A percentile compares a stretch with the other conserved stretches of the same genome.
Evolutionary conservation across 371 early-diverging fungal species (phyloP).

Genomic region (Fennellomyces sp.): DNA sequence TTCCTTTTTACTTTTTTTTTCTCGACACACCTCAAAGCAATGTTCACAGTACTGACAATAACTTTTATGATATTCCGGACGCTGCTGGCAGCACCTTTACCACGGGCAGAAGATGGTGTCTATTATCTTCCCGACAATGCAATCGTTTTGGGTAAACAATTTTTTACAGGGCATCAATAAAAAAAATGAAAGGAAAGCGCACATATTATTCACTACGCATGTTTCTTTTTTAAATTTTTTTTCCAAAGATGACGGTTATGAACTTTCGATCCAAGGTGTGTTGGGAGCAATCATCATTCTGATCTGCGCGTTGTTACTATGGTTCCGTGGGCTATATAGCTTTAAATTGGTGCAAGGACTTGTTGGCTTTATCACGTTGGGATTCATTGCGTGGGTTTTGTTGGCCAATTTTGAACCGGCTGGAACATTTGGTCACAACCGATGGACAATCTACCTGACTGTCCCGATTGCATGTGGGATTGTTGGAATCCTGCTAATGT

Average conservation of each 20-base stretch:
- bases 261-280: slow-evolving; percentile 57
- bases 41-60: neutral
- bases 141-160: slow-evolving; percentile 26
- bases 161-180: neutral
- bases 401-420: slow-evolving; percentile 57
- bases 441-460: slow-evolving; percentile 49
- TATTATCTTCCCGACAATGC: slow-evolving; percentile 36
- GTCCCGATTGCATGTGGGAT: slow-evolving; percentile 59
- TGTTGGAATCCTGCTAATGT: slow-evolving; percentile 58
- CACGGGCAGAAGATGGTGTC: slow-evolving; percentile 24
- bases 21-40: neutral
- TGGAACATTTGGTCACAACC: slow-evolving; percentile 28
- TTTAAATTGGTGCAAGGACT: slow-evolving; percentile 45
- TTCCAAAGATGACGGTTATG: slow-evolving; percentile 44
- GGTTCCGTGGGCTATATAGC: slow-evolving; percentile 65
- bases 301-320: slow-evolving; percentile 60
- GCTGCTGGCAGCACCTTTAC: neutral
- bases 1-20: neutral
- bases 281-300: slow-evolving; percentile 66
- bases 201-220: too few species aligned
- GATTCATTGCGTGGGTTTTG: slow-evolving; percentile 54
- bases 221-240: neutral
- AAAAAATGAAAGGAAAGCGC: neutral
- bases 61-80: neutral
- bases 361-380: slow-evolving; percentile 30